Evolutionary conservation across 1,139 yeast species (phyloP).

Genomic region (Scheffersomyces cryptocercus): DNA sequence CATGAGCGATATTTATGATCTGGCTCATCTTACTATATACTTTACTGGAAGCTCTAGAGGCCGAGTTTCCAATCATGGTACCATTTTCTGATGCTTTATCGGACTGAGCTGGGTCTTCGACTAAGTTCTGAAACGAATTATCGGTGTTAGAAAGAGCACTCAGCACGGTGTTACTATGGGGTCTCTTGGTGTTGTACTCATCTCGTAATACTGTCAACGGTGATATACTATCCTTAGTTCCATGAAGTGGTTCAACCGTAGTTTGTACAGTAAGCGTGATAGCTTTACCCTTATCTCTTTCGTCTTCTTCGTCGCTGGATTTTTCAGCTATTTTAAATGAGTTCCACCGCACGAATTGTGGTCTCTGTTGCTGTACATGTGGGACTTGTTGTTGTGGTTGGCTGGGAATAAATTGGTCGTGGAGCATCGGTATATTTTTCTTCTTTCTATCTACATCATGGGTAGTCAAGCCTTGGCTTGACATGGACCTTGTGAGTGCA

Average conservation of each 20-base stretch:
- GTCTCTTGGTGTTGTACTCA: conserved; percentile 29
- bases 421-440: conserved; percentile 21
- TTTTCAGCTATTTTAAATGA: conserved; percentile 9
- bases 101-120: conserved; percentile 2
- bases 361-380: conserved; percentile 9
- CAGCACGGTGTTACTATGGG: conserved; percentile 8
- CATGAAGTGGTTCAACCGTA: background rate
- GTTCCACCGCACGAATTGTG: conserved; percentile 26
- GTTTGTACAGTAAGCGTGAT: background rate
- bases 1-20: conserved; percentile 16
- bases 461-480: conserved; percentile 3
- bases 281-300: background rate
- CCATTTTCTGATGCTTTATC: conserved; percentile 2
- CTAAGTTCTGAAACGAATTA: conserved; percentile 22
- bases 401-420: conserved; percentile 2
- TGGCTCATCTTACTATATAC: conserved; percentile 14
- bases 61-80: background rate
- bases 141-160: conserved; percentile 16
- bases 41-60: conserved; percentile 4
- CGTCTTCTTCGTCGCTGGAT: conserved; percentile 2
- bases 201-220: conserved; percentile 33
- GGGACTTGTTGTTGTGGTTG: background rate
- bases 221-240: conserved; percentile 17
- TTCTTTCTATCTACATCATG: conserved; percentile 7
- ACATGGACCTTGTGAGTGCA: conserved; percentile 6